Base-by-base conservation (phyloP, 768 basidiomycete species). In the Saitozyma podzolica region DNA sequence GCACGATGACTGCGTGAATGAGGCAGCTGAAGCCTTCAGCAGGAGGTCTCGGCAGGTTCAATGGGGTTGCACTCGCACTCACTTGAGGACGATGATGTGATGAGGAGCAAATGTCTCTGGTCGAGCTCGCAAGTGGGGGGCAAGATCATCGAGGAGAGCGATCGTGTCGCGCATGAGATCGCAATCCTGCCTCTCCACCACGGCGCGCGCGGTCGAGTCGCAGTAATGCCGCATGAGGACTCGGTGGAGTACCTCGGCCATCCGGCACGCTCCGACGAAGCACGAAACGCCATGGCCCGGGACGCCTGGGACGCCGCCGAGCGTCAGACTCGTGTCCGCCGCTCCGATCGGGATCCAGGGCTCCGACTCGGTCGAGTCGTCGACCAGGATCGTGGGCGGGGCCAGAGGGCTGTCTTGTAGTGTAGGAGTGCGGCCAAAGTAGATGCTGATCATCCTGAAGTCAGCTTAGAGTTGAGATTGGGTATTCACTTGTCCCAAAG, bases 11-110 rank as follows among this genome's bases (percentile, higher is more conserved):
- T 10, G 14, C 45, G 20, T 40, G 14, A 42, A 9, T 11, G 29
- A 29, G 60, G 60, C 5, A 52, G 60, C 13, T 61, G 39, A 9
- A 61, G 47, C 20, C 54, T 20, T 39, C 54, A 55, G 53, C 60
- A 61, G n/a, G 53, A 52, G 41, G 52, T 42, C 16, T 52, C 53
- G 19, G 54, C 54, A 9, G 55, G 45, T 7, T 55, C 49, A n/a
- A 52, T 61, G 47, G 4, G 11, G 43, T 47, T 14, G 14, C 19
- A 39, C 29, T 9, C 20, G 40, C 11, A 55, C 52, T 56, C 41
- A 61, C 60, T 61, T 61, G 52, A 61, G 45, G 19, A 54, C 48
- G 10, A 61, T 40, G 47, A 61, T 51, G 41, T 61, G 60, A 9
- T 42, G 60, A 11, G 60, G 60, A 10, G 60, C 39, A 40, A 17